Base-by-base conservation (phyloP, 495 filamentous ascomycete species). In the Aspergillus steynii region DNA sequence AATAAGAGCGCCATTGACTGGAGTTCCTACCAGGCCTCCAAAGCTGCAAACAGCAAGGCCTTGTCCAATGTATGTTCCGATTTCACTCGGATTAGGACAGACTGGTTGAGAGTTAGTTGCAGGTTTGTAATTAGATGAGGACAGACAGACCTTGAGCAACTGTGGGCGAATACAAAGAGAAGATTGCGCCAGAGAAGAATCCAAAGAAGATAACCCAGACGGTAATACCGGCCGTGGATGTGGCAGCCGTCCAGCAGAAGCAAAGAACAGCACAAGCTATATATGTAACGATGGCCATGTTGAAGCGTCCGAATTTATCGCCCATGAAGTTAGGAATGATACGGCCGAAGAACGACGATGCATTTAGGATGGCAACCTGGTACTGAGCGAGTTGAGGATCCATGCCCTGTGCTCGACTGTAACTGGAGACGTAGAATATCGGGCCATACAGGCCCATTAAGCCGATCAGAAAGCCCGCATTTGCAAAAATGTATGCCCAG, bases 121-220 rank as follows among this genome's bases (percentile, higher is more conserved):
- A 15, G 7, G 8, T 15, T 46, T 46, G 7, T 26, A 25, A 53
- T 53, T 14, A 53, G 27, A 14, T 14, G 14, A 26, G 12, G 27
- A 28, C 20, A 53, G 50, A 31, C 27, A 29, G 50, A 52, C 28
- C 14, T 45, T 46, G 57, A 0, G 68, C 65, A 49, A 71, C 56
- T 12, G 56, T 61, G 2, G 71, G 42, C 0, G 63, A 50, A 8
- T 59, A 57, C 1, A 87, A 68, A 27, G 74, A 77, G 56, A 88
- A 80, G 20, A 82, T 77, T 29, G 74, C 80, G 0, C 86, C 85
- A 51, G 77, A 82, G 4, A 78, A 75, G 52, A 85, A 83, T 0
- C 85, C 85, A 63, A 85, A 86, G 9, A 87, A 29, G 2, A 83
- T 60, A 12, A 76, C 71, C 57, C 86, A 86, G 4, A 79, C 68